Evolutionary conservation across 495 filamentous ascomycete species (phyloP).

Genomic region (Aspergillus sparsus): DNA sequence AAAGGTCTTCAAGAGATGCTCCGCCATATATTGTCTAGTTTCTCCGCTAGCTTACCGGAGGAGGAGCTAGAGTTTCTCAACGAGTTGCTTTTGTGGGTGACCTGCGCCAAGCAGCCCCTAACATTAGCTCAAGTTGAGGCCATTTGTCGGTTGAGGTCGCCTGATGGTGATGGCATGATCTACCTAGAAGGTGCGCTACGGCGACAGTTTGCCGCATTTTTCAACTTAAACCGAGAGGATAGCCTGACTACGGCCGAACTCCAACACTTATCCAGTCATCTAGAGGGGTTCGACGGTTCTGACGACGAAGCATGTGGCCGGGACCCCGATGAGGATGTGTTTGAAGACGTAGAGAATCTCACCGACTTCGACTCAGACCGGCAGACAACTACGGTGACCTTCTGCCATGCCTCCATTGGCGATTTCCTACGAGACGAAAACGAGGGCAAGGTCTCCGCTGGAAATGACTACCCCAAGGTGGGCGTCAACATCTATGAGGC

Average conservation of each 20-base stretch:
- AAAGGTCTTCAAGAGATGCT: conserved; percentile 35
- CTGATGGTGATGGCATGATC: conserved; percentile 34
- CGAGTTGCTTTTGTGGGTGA: conserved; percentile 36
- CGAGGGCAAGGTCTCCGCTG: conserved; percentile 21
- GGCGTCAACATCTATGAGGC: conserved; percentile 24
- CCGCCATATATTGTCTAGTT: conserved; percentile 32
- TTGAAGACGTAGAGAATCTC: conserved; percentile 26
- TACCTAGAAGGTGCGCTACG: conserved; percentile 36
- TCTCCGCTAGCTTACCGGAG: conserved; percentile 25
- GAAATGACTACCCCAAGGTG: conserved; percentile 15
- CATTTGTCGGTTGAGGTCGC: conserved; percentile 28
- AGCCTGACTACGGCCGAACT: conserved; percentile 35
- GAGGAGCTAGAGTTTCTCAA: conserved; percentile 35
- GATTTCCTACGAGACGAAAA: conserved; percentile 34
- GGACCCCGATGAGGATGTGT: conserved; percentile 16
- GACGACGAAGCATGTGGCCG: conserved; percentile 1
- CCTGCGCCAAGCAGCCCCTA: conserved; percentile 27
- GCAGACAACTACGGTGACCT: conserved; percentile 33
- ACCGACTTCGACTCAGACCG: conserved; percentile 33
- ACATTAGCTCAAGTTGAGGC: conserved; percentile 33
- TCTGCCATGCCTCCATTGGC: conserved; percentile 37
- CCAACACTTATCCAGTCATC: conserved; percentile 1
- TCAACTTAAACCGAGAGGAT: conserved; percentile 36
- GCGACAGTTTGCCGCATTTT: conserved; percentile 39
- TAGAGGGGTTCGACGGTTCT: conserved; percentile 1